phyloP scores from a whole-genome alignment of 2,329 filamentous ascomycete species.

The Sporothrix brasiliensis region DNA sequence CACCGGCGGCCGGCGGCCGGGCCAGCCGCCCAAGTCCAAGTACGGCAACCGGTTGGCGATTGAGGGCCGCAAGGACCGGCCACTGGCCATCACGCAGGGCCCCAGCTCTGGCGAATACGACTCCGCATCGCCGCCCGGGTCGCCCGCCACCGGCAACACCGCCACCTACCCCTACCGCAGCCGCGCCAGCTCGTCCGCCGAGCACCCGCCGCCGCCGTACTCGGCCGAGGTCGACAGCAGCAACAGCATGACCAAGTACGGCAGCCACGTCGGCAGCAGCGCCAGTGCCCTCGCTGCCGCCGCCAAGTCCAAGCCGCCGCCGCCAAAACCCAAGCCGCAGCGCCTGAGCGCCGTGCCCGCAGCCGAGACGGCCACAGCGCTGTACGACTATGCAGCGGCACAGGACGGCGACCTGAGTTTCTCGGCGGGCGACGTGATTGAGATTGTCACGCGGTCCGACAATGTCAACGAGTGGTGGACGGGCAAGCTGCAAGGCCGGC shows the following conservation, averaged over 20 bases:
- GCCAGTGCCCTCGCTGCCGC: constrained; percentile 53
- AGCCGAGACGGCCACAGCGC: constrained; percentile 79
- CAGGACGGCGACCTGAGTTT: constrained; percentile 94
- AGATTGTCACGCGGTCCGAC: constrained; percentile 78
- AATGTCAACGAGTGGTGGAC: constrained; percentile 99
- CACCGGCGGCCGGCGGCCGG: constrained; percentile 68
- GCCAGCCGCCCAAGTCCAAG: constrained; percentile 53
- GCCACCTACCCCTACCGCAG: constrained; percentile 34
- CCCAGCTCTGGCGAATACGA: constrained; percentile 39
- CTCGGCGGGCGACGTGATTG: constrained; percentile 82
- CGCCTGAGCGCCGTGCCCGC: constrained; percentile 66
- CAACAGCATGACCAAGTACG: constrained; percentile 39
- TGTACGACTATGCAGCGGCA: constrained; percentile 96
- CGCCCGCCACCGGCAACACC: constrained; percentile 23
- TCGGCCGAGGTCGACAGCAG: constrained; percentile 49
- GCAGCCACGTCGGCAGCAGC: constrained; percentile 38
- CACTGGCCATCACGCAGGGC: constrained; percentile 57
- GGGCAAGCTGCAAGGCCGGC: constrained; percentile 74
- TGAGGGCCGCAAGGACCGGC: constrained; percentile 51
- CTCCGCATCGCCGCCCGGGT: constrained; percentile 8
- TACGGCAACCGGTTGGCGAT: constrained; percentile 51
- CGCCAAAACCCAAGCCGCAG: constrained; percentile 77
- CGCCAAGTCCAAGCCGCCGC: constrained; percentile 68
- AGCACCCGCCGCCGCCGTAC: constrained; percentile 73
- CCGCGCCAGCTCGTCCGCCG: constrained; percentile 47